Conservation (phyloP, 495 filamentous ascomycete species). For the Elasticomyces elasticus region DNA sequence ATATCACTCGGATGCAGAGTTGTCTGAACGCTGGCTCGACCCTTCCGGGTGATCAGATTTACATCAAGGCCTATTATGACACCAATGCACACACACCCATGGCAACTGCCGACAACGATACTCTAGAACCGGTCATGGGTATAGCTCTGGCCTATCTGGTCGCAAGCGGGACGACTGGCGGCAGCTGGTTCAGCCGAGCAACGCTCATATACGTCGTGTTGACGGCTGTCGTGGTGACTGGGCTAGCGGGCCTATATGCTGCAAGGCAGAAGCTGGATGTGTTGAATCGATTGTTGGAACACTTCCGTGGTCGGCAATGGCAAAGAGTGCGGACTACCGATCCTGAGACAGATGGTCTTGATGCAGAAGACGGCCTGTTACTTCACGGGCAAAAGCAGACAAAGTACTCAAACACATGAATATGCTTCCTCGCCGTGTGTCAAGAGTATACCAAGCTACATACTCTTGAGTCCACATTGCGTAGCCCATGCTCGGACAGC, state of each 20-base stretch:
- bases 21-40: conserved; percentile 2
- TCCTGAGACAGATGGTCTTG: not conserved
- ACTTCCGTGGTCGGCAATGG: not conserved
- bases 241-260: not conserved
- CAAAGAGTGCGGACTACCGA: not conserved
- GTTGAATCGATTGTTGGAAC: not conserved
- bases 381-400: not conserved
- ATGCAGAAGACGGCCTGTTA: not conserved
- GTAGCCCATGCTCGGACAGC: no score
- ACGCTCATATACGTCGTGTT: not conserved
- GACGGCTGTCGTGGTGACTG: not conserved
- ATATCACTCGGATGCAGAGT: not conserved
- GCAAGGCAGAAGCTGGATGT: not conserved
- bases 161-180: not conserved
- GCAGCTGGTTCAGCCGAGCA: not conserved
- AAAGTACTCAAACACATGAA: not conserved
- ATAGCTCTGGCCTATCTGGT: conserved; percentile 13
- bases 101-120: conserved; percentile 6
- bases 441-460: not conserved
- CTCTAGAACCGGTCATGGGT: conserved; percentile 15
- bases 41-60: not conserved
- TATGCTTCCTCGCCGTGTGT: not conserved
- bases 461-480: no score
- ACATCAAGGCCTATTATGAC: conserved; percentile 13
- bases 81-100: conserved; percentile 8